These are phyloP conservation scores for Diospyros lotus DNA, from an alignment of 148 eudicot species.

Conservation along the genomic window DNA sequence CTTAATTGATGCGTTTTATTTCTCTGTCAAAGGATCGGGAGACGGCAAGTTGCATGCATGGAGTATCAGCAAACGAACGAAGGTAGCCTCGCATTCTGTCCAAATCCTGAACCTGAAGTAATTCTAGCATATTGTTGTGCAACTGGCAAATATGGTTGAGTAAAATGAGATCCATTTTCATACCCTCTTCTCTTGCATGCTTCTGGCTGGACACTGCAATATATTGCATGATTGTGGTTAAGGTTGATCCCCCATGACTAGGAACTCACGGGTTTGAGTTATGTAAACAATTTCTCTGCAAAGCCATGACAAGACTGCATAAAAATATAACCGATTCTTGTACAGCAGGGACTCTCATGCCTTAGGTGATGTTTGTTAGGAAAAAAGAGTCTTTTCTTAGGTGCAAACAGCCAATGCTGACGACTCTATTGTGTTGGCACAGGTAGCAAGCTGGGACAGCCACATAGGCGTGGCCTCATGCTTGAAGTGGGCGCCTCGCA, in stretches of 20 bases:
- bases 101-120: neutral
- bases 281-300: too few species aligned
- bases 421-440: neutral
- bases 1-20: neutral
- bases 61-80: slow-evolving; percentile 49
- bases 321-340: too few species aligned
- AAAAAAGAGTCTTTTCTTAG: too few species aligned
- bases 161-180: neutral
- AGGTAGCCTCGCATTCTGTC: slow-evolving; percentile 38
- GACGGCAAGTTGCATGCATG: slow-evolving; percentile 91
- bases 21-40: slow-evolving; percentile 61
- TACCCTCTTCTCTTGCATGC: neutral
- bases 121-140: neutral
- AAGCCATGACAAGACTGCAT: too few species aligned
- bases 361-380: too few species aligned
- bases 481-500: slow-evolving; percentile 93
- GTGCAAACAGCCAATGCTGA: neutral
- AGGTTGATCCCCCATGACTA: too few species aligned
- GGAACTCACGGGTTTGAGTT: too few species aligned
- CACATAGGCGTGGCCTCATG: slow-evolving; percentile 77
- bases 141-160: neutral
- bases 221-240: too few species aligned
- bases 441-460: slow-evolving; percentile 82
- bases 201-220: neutral
- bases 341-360: too few species aligned